These are phyloP conservation scores for Talaromyces sp. DNA, from an alignment of 2,329 filamentous ascomycete genomes.

Conservation along the genomic window DNA sequence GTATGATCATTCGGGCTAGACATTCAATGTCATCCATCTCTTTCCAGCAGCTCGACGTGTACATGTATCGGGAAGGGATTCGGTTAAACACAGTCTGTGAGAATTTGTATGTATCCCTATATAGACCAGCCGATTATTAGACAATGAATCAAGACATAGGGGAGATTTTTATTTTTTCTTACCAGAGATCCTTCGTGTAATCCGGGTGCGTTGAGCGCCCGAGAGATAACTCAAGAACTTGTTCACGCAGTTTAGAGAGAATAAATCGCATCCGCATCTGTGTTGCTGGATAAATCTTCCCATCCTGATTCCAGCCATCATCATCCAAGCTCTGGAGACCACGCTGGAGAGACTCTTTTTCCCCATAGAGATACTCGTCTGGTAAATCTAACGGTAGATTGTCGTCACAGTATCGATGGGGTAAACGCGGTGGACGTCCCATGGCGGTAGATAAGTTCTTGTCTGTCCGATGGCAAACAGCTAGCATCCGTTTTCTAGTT, in stretches of 20 bases:
- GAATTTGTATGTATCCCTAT: constrained; percentile 18
- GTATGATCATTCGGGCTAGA: constrained; percentile 20
- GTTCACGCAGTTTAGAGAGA: constrained; percentile 22
- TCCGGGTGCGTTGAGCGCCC: constrained; percentile 10
- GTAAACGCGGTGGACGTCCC: constrained; percentile 28
- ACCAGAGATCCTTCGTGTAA: neutral
- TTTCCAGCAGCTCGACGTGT: constrained; percentile 21
- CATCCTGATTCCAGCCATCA: constrained; percentile 22
- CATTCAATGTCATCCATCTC: constrained; percentile 11
- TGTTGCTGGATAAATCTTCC: constrained; percentile 21
- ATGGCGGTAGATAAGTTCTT: constrained; percentile 28
- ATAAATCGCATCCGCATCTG: constrained; percentile 22
- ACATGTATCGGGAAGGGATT: constrained; percentile 22
- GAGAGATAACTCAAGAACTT: constrained; percentile 22
- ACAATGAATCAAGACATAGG: neutral
- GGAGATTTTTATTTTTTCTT: neutral
- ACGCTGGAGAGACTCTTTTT: constrained; percentile 9
- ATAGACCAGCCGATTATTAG: neutral
- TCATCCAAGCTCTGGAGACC: constrained; percentile 18
- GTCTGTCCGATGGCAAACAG: constrained; percentile 25
- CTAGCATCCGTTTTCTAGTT: constrained; percentile 26
- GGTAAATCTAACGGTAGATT: constrained; percentile 27
- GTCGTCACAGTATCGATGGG: constrained; percentile 27
- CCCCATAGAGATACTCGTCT: constrained; percentile 23
- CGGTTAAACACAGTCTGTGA: constrained; percentile 20